phyloP scores from a whole-genome alignment of 2,329 filamentous ascomycete genomes.

The Didymella glomerata region DNA sequence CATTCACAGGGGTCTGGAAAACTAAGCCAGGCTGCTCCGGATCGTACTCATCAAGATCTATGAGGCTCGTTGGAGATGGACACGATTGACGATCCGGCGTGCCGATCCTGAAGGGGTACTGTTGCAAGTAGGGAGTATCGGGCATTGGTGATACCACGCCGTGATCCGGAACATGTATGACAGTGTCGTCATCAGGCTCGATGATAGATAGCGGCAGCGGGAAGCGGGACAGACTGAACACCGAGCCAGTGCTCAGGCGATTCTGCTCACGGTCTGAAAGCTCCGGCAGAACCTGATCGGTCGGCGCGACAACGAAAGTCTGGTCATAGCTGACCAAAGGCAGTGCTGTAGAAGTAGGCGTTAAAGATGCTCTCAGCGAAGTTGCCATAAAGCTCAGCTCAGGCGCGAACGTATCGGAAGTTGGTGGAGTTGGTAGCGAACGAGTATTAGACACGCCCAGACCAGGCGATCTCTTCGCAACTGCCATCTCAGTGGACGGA shows the following conservation, averaged over 20 bases:
- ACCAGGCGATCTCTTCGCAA: not conserved
- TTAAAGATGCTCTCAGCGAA: constrained; percentile 51
- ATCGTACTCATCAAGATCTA: constrained; percentile 34
- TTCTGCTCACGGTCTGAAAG: constrained; percentile 26
- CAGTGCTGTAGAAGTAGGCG: constrained; percentile 52
- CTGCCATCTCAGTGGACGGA: not conserved
- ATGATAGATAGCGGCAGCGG: constrained; percentile 86
- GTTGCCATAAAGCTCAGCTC: constrained; percentile 48
- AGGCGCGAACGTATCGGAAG: constrained; percentile 45
- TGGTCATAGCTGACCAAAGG: constrained; percentile 48
- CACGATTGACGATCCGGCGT: constrained; percentile 21
- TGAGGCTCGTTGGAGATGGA: constrained; percentile 19
- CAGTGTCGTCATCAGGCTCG: constrained; percentile 69
- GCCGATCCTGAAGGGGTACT: constrained; percentile 35
- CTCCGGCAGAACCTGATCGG: constrained; percentile 20
- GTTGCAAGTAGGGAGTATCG: constrained; percentile 27
- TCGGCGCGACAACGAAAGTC: constrained; percentile 30
- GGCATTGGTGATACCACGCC: constrained; percentile 16
- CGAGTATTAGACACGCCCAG: constrained; percentile 29
- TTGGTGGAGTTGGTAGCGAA: constrained; percentile 39
- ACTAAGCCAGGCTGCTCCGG: constrained; percentile 30
- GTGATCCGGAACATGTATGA: constrained; percentile 55
- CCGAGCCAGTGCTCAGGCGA: constrained; percentile 38
- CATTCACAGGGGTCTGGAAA: constrained; percentile 32
- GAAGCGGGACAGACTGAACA: constrained; percentile 53